These are phyloP conservation scores for Scorias spongiosa DNA, from an alignment of 2,329 filamentous ascomycete genomes.

Conservation along the genomic window DNA sequence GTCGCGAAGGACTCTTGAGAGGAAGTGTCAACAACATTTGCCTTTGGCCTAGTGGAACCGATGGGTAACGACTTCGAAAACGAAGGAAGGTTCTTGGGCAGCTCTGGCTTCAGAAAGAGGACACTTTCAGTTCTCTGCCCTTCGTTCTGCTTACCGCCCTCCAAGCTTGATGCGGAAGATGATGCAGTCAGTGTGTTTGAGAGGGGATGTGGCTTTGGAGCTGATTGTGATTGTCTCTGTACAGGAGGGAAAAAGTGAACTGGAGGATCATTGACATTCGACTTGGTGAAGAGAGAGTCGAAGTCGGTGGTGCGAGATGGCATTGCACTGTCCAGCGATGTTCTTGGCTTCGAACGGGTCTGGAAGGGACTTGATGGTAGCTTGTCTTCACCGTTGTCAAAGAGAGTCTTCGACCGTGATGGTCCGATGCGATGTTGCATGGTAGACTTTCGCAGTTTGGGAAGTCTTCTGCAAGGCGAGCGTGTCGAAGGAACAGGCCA, in stretches of 20 bases:
- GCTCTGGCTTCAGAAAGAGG: slow-evolving; percentile 30
- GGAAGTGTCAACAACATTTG: slow-evolving; percentile 22
- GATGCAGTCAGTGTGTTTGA: slow-evolving; percentile 79
- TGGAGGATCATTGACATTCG: slow-evolving; percentile 50
- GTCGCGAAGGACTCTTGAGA: slow-evolving; percentile 49
- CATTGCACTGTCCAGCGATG: slow-evolving; percentile 66
- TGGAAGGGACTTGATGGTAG: slow-evolving; percentile 12
- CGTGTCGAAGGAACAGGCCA: slow-evolving; percentile 6
- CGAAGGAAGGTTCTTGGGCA: slow-evolving; percentile 36
- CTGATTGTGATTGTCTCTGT: slow-evolving; percentile 21
- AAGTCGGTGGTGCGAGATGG: slow-evolving; percentile 50
- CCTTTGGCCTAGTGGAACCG: slow-evolving; percentile 40
- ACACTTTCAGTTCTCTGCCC: slow-evolving; percentile 35
- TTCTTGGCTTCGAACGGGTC: slow-evolving; percentile 39
- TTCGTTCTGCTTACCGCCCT: slow-evolving; percentile 53
- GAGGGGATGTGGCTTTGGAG: slow-evolving; percentile 55
- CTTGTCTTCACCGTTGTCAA: slow-evolving; percentile 19
- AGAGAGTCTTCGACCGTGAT: slow-evolving; percentile 21
- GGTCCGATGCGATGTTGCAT: slow-evolving; percentile 63
- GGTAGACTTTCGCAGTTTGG: slow-evolving; percentile 60
- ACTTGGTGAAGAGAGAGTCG: slow-evolving; percentile 41
- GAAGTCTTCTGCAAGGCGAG: slow-evolving; percentile 19
- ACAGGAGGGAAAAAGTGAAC: slow-evolving; percentile 20
- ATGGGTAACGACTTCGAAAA: slow-evolving; percentile 67
- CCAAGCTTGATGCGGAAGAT: slow-evolving; percentile 63